Base-by-base conservation (phyloP, 192 early-diverging fungal genomes). In the Umbelopsis sp. region DNA sequence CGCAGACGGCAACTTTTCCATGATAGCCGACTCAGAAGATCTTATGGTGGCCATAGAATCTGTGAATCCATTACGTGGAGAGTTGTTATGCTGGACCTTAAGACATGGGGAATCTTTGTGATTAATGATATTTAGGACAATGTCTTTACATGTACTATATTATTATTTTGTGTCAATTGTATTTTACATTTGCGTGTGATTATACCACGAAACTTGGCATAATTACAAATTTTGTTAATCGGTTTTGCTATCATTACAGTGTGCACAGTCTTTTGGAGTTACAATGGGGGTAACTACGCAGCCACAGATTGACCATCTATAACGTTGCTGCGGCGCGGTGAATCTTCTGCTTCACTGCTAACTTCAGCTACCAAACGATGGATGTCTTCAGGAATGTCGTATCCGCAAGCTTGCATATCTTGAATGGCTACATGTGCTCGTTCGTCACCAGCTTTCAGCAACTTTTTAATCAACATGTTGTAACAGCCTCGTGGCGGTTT, bases 391-490 rank as follows among this genome's bases (percentile, higher is more conserved):
- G 55, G 55, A 15, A 78, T 15, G 11, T 53, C 68, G 75, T 88
- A 81, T 0, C 88, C 87, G 51, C 82, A 84, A 2, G 69, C 71
- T 46, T 84, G 71, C 89, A 91, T 89, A 69, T 92, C 90, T 49
- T 83, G 77, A n/a, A 92, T 44, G 16, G 85, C 89, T 20, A 83
- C 70, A 13, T 74, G 67, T 3, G 88, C 85, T 12, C 91, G 77
- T 15, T 87, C 81, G 46, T 92, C 91, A 27, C 82, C 74, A 37
- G 82, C 77, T 2, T 48, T 68, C 0, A 88, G 88, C n/a, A 89
- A 80, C 46, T 85, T 86, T 20, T 80, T 81, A 10, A 87, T 82
- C 9, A 92, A 71, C 8, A 67, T 71, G 11, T 85, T 76, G 67
- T 90, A 89, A 3, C 82, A 82, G 0, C 75, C 72, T 73, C 83